phyloP scores from a whole-genome alignment of 768 basidiomycete genomes.

The Boletus tylopilopsis region DNA sequence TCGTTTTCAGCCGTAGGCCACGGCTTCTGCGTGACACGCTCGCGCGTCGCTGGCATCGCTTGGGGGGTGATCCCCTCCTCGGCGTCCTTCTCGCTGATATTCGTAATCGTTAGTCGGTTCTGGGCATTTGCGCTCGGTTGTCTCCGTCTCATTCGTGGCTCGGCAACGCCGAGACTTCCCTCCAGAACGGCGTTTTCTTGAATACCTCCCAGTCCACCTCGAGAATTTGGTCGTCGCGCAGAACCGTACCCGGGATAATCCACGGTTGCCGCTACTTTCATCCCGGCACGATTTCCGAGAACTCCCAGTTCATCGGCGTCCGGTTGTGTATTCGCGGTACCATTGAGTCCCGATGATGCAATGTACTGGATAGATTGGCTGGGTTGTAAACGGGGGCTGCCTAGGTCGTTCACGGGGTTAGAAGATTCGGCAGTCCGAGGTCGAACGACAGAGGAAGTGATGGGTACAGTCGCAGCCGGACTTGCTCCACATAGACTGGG shows the following conservation, averaged over 20 bases:
- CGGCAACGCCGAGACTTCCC: neutral
- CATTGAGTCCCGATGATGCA: constrained; percentile 24
- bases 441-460: constrained; percentile 21
- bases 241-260: constrained; percentile 29
- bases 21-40: constrained; percentile 20
- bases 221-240: constrained; percentile 11
- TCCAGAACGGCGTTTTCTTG: constrained; percentile 18
- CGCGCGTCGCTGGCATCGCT: constrained; percentile 19
- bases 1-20: constrained; percentile 43
- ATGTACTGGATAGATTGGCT: constrained; percentile 29
- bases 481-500: constrained; percentile 37
- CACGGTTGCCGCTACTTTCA: constrained; percentile 15
- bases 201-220: constrained; percentile 22
- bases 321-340: constrained; percentile 5
- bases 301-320: constrained; percentile 23
- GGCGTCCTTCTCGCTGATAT: constrained; percentile 39
- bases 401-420: constrained; percentile 8
- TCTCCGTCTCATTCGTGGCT: constrained; percentile 26
- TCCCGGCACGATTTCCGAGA: constrained; percentile 10
- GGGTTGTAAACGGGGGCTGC: constrained; percentile 6
- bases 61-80: constrained; percentile 29
- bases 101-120: constrained; percentile 41
- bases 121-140: constrained; percentile 30
- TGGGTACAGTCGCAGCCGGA: constrained; percentile 29
- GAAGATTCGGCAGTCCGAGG: constrained; percentile 21